phyloP scores from a whole-genome alignment of 306 rosid genomes.

The Dryas drummondii region DNA sequence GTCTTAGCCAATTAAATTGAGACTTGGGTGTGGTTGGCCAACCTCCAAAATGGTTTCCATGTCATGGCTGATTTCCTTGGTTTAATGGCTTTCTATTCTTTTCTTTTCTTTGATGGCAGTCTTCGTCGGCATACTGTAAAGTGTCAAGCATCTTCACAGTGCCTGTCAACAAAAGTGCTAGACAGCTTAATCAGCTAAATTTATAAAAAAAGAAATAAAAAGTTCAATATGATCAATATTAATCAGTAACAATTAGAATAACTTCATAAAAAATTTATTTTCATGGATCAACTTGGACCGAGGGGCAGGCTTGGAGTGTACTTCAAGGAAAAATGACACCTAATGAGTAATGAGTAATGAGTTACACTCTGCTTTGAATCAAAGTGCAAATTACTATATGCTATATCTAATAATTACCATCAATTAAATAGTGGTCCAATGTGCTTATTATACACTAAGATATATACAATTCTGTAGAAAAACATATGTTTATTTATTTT shows the following conservation, averaged over 20 bases:
- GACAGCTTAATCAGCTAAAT: conserved; percentile 1
- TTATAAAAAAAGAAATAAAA: not conserved
- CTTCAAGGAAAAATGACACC: conserved; percentile 7
- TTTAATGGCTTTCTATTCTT: conserved; percentile 13
- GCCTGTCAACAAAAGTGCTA: not conserved
- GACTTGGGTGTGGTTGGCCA: conserved; percentile 5
- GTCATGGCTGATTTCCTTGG: conserved; percentile 41
- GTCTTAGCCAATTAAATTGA: not conserved
- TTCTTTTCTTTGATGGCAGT: conserved; percentile 23
- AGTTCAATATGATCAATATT: not conserved
- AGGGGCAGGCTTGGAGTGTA: conserved; percentile 17
- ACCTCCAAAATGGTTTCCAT: conserved; percentile 45
- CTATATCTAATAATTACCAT: conserved; percentile 15
- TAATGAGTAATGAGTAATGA: not conserved
- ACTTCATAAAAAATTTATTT: not conserved
- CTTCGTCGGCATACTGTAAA: conserved; percentile 30
- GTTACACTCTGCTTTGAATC: not conserved
- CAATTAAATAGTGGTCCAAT: conserved; percentile 1
- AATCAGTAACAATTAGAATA: not conserved
- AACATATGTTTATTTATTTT: not conserved
- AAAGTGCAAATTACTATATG: not conserved
- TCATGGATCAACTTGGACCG: not conserved
- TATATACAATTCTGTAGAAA: not conserved
- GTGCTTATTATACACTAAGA: not conserved
- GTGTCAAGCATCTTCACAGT: conserved; percentile 1